A percentile compares a stretch with the other conserved stretches of the same genome.
phyloP scores from a whole-genome alignment of 225 moss, liverwort and hornwort genomes.

The Anthoceros angustus region DNA sequence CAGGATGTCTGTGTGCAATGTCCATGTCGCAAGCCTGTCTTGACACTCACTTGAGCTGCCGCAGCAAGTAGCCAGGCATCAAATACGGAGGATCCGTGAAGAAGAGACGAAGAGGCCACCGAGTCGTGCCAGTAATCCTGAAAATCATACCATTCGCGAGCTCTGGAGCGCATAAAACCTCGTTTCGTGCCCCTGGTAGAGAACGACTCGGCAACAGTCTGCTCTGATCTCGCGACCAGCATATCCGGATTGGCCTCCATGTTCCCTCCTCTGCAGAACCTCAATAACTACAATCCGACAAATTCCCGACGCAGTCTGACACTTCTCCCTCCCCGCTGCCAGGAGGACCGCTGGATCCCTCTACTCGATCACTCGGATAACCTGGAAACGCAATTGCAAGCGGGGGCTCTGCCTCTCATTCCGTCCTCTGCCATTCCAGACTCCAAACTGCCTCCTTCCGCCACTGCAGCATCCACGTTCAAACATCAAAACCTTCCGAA shows the following conservation, averaged over 20 bases:
- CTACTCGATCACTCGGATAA: no score
- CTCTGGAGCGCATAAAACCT: background rate
- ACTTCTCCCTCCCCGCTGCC: no score
- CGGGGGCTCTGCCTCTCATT: no score
- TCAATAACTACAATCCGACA: background rate
- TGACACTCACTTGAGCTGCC: conserved; percentile 43
- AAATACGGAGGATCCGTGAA: conserved; percentile 10
- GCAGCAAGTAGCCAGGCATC: conserved; percentile 68
- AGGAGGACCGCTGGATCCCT: no score
- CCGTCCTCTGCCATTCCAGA: no score
- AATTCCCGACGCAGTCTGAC: no score
- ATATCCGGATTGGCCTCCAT: background rate
- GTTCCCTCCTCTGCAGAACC: background rate
- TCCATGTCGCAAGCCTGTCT: background rate
- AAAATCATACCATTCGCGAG: background rate
- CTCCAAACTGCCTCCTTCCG: no score
- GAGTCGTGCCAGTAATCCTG: background rate
- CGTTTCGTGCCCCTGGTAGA: background rate
- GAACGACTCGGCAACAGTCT: background rate
- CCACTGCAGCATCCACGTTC: no score
- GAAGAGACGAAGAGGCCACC: background rate
- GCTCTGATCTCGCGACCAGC: background rate
- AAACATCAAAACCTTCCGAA: no score
- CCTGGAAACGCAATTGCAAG: no score
- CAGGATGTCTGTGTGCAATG: background rate